Evolutionary conservation across 768 basidiomycete genomes (phyloP).

Genomic region (Trichaptum fuscoviolaceum): DNA sequence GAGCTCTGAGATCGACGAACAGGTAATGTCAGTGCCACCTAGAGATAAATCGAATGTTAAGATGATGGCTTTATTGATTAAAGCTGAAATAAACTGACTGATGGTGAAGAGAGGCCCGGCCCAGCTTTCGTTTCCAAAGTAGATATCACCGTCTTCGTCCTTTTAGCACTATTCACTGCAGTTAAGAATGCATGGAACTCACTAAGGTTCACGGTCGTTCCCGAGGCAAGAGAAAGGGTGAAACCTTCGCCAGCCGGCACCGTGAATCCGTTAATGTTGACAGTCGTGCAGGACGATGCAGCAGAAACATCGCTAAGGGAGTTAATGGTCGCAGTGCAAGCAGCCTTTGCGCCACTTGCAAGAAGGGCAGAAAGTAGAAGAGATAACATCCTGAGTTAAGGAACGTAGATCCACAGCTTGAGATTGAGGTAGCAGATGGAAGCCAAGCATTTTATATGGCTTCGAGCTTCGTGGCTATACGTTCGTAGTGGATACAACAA

Average conservation of each 20-base stretch:
- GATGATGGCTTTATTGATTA: constrained; percentile 22
- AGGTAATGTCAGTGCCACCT: constrained; percentile 39
- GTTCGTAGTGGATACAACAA: neutral
- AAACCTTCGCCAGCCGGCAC: constrained; percentile 51
- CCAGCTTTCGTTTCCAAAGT: constrained; percentile 50
- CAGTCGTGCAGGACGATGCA: constrained; percentile 52
- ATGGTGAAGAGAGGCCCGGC: constrained; percentile 49
- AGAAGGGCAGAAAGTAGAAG: neutral
- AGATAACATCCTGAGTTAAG: neutral
- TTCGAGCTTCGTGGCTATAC: neutral
- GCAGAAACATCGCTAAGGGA: constrained; percentile 44
- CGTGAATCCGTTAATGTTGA: constrained; percentile 52
- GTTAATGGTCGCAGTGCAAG: constrained; percentile 51
- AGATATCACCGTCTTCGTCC: constrained; percentile 46
- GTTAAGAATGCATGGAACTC: constrained; percentile 16
- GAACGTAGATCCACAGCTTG: neutral
- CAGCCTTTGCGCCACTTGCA: neutral
- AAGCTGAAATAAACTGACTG: constrained; percentile 24
- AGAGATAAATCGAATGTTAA: neutral
- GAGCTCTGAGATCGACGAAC: constrained; percentile 25
- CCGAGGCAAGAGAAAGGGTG: constrained; percentile 38
- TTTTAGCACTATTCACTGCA: neutral
- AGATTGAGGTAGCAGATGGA: neutral
- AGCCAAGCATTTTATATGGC: neutral
- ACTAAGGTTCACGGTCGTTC: constrained; percentile 58